Evolutionary conservation across 805 yeast species (phyloP).

Genomic region (Wickerhamiella galacta): DNA sequence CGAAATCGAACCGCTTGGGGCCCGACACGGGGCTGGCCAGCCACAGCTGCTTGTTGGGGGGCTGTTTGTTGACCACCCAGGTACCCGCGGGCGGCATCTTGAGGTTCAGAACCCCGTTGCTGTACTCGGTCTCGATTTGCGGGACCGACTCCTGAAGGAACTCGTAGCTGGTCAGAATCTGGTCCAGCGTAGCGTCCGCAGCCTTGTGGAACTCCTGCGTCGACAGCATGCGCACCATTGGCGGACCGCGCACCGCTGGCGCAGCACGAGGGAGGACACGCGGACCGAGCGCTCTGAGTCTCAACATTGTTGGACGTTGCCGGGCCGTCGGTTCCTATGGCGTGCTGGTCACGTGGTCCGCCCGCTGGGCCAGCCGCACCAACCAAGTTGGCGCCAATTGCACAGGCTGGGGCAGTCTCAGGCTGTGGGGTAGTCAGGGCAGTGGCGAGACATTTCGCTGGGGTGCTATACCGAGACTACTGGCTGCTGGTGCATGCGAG

Average conservation of each 20-base stretch:
- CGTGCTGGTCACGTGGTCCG: no score
- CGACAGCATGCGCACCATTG: conserved; percentile 7
- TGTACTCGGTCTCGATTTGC: conserved; percentile 55
- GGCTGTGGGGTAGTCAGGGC: no score
- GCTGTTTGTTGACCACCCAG: conserved; percentile 90
- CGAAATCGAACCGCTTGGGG: conserved; percentile 66
- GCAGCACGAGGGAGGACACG: no score
- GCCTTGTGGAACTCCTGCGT: conserved; percentile 38
- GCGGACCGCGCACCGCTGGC: background rate
- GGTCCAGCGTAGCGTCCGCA: conserved; percentile 57
- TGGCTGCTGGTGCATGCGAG: no score
- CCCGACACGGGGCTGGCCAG: conserved; percentile 85
- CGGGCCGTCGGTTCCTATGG: no score
- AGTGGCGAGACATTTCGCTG: no score
- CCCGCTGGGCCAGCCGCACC: no score
- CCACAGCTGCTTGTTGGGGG: conserved; percentile 96
- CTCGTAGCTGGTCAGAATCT: conserved; percentile 50
- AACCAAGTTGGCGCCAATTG: no score
- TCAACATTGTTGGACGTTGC: no score
- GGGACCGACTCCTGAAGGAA: conserved; percentile 43
- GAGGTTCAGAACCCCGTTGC: conserved; percentile 77
- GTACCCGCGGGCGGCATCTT: conserved; percentile 57
- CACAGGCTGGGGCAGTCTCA: no score
- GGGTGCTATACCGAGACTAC: no score
- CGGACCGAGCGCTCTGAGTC: no score